Evolutionary conservation across 208 protist species (phyloP).

Genomic region (Naegleria gruberi): DNA sequence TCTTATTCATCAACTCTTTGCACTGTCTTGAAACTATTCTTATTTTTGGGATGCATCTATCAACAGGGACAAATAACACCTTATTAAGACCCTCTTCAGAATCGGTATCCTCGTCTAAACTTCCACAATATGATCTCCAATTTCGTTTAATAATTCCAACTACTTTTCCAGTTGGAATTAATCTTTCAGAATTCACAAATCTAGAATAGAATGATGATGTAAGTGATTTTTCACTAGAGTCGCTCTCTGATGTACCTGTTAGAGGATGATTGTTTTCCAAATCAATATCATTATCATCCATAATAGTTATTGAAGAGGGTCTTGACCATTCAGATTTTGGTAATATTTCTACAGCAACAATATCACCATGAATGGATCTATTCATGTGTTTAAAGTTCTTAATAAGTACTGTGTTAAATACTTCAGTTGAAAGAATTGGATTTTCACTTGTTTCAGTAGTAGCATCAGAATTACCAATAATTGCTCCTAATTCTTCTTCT

Average conservation of each 20-base stretch:
- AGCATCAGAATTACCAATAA: not conserved
- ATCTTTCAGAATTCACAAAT: not conserved
- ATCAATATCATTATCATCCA: not conserved
- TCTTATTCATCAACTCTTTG: conserved; percentile 67
- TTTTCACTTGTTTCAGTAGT: not conserved
- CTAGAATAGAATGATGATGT: not conserved
- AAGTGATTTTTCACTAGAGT: not conserved
- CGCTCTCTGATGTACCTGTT: not conserved
- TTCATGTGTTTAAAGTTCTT: conserved; percentile 66
- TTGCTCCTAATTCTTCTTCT: not conserved
- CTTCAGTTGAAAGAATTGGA: not conserved
- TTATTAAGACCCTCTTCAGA: not conserved
- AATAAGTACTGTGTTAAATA: conserved; percentile 46
- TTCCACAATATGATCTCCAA: conserved; percentile 69
- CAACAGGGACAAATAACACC: conserved; percentile 67
- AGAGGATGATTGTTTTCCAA: not conserved
- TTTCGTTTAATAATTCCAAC: conserved; percentile 59
- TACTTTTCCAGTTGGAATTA: conserved; percentile 53
- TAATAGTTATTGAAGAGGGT: not conserved
- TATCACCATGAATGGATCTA: conserved; percentile 60
- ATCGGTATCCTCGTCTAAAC: conserved; percentile 38
- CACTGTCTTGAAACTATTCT: conserved; percentile 65
- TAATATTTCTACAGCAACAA: conserved; percentile 44
- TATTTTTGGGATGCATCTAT: conserved; percentile 71
- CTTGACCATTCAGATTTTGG: conserved; percentile 31